A percentile compares a stretch with the other conserved stretches of the same genome.
phyloP scores from a whole-genome alignment of 306 rosid species.

The Glycine soja region DNA sequence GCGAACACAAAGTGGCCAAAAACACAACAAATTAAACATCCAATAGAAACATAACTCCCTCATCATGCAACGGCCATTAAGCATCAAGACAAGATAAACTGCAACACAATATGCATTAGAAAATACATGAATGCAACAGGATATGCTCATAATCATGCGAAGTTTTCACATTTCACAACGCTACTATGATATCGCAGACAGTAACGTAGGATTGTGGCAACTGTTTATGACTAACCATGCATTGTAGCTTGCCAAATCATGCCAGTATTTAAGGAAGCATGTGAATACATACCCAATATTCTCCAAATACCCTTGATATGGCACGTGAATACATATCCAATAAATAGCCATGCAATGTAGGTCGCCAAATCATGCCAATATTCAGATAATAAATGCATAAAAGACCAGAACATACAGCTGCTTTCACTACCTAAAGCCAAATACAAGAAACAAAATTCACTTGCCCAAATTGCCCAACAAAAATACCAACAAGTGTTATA shows the following conservation, averaged over 20 bases:
- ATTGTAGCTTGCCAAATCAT: no score
- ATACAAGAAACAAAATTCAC: background rate
- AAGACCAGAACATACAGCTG: no score
- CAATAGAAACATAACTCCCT: constrained; percentile 27
- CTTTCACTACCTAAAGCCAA: background rate
- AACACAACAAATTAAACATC: background rate
- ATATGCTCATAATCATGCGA: background rate
- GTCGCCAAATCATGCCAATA: background rate
- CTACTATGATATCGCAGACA: background rate
- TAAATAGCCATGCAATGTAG: background rate
- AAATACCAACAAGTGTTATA: no score
- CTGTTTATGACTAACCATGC: no score
- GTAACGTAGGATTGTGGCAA: no score
- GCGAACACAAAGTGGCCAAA: background rate
- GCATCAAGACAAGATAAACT: background rate
- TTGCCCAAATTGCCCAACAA: no score
- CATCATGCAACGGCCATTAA: background rate
- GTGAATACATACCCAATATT: background rate
- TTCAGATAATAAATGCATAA: no score
- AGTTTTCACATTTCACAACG: background rate
- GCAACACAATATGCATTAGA: background rate
- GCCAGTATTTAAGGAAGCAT: background rate
- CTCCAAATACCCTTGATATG: no score
- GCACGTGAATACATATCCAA: no score
- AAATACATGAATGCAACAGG: background rate